Base-by-base conservation (phyloP, 352 stramenopile genomes). In the Pythium grandisporangium region DNA sequence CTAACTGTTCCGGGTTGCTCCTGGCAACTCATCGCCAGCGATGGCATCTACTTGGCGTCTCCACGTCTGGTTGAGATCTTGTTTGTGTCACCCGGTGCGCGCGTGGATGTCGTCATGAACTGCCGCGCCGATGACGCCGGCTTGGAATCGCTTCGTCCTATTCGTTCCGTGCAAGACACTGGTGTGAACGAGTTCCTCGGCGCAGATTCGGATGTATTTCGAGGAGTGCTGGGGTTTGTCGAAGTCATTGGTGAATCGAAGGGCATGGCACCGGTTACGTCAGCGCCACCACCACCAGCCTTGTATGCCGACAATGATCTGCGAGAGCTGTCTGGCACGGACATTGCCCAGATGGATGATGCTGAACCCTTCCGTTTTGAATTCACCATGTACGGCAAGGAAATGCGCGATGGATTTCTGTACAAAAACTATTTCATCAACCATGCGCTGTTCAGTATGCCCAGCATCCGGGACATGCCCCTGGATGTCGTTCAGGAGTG, bases 401-500 rank as follows among this genome's bases (percentile, higher is more conserved):
- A 37, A 3, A 37, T 65, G 51, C 71, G 71, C 30, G 72, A 88
- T 40, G 79, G 71, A 0, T 76, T 81, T 42, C 55, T 51, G 48
- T 89, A 89, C 66, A 83, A 79, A 41, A 51, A 68, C 30, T 88
- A 86, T 58, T 75, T 65, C 29, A 73, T 93, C 45, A 89, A 92
- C 55, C 60, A 70, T 41, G 48, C 63, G 42, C 44, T 62, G 7
- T 87, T 85, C 35, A 54, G 69, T 38, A 62, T 64, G 38, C 60
- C 43, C 6, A 70, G 53, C 37, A 62, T 70, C 13, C 69, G 55
- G 29, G 61, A 61, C 0, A 84, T 90, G 65, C 47, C 42, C 12
- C 58, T 91, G 17, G 59, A 62, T 12, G 48, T 51, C 4, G 67
- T 89, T 2, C 66, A 86, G 38, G 74, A 93, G 58, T 93, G 77